phyloP scores from a whole-genome alignment of 306 rosid genomes.

The Gastrolobium bilobum region DNA sequence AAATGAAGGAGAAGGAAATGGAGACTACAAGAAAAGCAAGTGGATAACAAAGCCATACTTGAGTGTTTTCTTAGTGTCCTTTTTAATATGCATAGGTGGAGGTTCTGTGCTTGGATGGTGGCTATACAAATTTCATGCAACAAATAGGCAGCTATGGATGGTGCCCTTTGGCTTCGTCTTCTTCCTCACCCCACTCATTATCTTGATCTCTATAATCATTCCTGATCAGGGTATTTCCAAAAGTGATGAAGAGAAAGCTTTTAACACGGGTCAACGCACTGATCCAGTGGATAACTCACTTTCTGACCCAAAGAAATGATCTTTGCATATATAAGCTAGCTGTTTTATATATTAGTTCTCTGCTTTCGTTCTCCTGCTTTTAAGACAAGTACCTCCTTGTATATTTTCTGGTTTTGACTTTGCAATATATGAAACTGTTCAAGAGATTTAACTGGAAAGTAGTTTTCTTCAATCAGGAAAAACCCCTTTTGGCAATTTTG shows the following conservation, averaged over 20 bases:
- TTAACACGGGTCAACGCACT: slow-evolving; percentile 9
- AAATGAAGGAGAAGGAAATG: slow-evolving; percentile 50
- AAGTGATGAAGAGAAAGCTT: slow-evolving; percentile 3
- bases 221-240: slow-evolving; percentile 49
- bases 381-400: background rate
- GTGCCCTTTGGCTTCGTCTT: slow-evolving; percentile 84
- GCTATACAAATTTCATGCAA: slow-evolving; percentile 61
- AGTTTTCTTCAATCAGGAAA: background rate
- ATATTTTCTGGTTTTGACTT: background rate
- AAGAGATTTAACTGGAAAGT: background rate
- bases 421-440: background rate
- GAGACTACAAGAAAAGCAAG: slow-evolving; percentile 25
- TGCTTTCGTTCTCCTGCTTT: slow-evolving; percentile 26
- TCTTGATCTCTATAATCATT: slow-evolving; percentile 55
- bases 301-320: slow-evolving; percentile 54
- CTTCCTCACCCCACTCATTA: slow-evolving; percentile 64
- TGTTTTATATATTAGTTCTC: background rate
- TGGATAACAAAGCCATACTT: slow-evolving; percentile 39
- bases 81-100: slow-evolving; percentile 60
- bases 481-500: slow-evolving; percentile 5
- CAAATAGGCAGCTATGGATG: slow-evolving; percentile 81
- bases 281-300: slow-evolving; percentile 23
- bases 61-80: slow-evolving; percentile 44
- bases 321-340: background rate
- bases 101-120: slow-evolving; percentile 72